These are phyloP conservation scores for Phytophthora europaea DNA, from an alignment of 352 stramenopile genomes.

Conservation along the genomic window DNA sequence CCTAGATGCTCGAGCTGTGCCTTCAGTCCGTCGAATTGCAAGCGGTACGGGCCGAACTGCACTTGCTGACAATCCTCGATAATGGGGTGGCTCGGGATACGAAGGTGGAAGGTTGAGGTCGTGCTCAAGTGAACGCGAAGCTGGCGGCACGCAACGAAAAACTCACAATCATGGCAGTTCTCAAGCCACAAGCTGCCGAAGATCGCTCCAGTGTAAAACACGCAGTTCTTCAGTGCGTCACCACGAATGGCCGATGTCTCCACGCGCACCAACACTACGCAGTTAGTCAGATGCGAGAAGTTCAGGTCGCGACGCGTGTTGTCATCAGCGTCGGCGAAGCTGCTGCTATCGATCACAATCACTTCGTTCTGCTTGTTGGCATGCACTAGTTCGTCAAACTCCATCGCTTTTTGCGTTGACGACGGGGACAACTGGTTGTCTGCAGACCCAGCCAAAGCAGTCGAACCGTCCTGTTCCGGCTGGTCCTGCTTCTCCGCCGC, in stretches of 20 bases:
- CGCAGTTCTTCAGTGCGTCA: constrained; percentile 72
- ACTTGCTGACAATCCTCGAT: constrained; percentile 92
- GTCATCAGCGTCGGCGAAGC: constrained; percentile 42
- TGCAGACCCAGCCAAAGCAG: neutral
- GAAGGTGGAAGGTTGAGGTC: constrained; percentile 81
- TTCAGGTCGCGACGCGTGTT: constrained; percentile 73
- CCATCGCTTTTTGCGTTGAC: constrained; percentile 16
- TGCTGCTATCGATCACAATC: constrained; percentile 73
- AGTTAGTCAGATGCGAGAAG: constrained; percentile 79
- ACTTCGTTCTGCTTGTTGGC: constrained; percentile 67
- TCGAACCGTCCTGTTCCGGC: constrained; percentile 18
- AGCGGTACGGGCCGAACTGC: constrained; percentile 80
- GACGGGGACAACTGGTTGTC: constrained; percentile 17
- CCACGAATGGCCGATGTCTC: constrained; percentile 83
- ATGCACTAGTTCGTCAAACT: constrained; percentile 71
- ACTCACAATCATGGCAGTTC: constrained; percentile 77
- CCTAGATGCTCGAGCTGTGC: constrained; percentile 69
- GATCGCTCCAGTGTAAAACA: constrained; percentile 83
- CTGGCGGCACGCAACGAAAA: constrained; percentile 88
- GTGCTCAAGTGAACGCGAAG: constrained; percentile 86
- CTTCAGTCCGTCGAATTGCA: constrained; percentile 72
- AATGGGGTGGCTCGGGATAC: constrained; percentile 89
- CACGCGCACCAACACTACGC: constrained; percentile 70
- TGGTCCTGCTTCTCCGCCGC: constrained; percentile 26
- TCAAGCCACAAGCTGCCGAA: constrained; percentile 89